Base-by-base conservation (phyloP, 768 basidiomycete genomes). In the Postia placenta region DNA sequence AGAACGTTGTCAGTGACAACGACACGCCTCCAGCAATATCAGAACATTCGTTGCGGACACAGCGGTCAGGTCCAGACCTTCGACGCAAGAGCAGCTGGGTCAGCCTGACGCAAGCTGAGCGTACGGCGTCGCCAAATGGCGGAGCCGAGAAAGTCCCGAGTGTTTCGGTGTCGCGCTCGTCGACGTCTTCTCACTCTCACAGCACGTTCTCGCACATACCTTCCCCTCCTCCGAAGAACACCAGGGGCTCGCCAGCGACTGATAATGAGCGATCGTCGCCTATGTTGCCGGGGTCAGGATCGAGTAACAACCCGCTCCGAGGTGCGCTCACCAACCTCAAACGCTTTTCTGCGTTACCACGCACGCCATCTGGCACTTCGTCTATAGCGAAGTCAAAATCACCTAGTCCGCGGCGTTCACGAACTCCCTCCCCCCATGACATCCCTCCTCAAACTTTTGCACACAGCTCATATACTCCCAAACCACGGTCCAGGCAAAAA, bases 351-450 rank as follows among this genome's bases (percentile, higher is more conserved):
- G 72, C 85, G 3, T 68, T 88, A 44, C 83, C 87, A 4, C 77
- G 82, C 26, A 79, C 85, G 5, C 83, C 85, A 5, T 86, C 85
- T 23, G 53, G 73, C n/a, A 71, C 76, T 38, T 77, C 75, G 5
- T 28, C 49, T 12, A 44, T 48, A 5, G 54, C 51, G 37, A 55
- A 55, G 44, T 43, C 25, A 5, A 49, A 51, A 11, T 41, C 40
- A 11, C 48, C 51, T n/a, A 55, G 51, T 24, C 45, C 40, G n/a
- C 54, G 56, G 2, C 50, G 48, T 20, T 63, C 61, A 15, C 40
- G 47, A 4, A 53, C 54, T 5, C 57, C 52, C 5, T 48, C 59
- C 4, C 44, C 54, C 12, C 53, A 57, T 0, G 23, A 47, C 4
- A 40, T 48, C 14, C 50, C 46, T 23, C 50, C 44, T 1, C 41